A percentile compares a stretch with the other conserved stretches of the same genome.
Evolutionary conservation across 2,329 filamentous ascomycete species (phyloP).

Genomic region (Cordyceps cicadae): DNA sequence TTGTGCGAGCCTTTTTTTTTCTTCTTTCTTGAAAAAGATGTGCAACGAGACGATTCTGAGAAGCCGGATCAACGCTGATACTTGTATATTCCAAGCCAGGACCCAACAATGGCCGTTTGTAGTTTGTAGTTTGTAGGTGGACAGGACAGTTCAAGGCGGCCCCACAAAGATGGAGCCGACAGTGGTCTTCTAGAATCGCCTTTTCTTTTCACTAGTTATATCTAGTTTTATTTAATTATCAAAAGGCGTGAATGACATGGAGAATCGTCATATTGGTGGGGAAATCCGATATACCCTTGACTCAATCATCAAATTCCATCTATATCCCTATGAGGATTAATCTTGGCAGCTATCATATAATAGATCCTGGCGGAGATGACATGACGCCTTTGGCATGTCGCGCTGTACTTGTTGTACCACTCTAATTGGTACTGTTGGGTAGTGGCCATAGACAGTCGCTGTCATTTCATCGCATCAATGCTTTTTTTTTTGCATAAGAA

Average conservation of each 20-base stretch:
- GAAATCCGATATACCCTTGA: not conserved
- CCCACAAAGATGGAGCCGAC: not conserved
- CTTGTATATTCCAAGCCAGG: not conserved
- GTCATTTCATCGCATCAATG: too few species aligned
- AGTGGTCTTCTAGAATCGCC: not conserved
- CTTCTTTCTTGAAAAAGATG: not conserved
- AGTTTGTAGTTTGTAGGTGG: too few species aligned
- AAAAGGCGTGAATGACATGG: conserved; percentile 1
- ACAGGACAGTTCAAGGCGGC: not conserved
- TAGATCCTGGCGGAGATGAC: not conserved
- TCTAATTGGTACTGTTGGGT: not conserved
- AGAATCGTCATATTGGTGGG: not conserved
- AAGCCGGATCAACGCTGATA: not conserved
- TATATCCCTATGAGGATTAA: not conserved
- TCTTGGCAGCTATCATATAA: not conserved
- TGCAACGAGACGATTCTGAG: not conserved
- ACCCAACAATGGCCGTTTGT: too few species aligned
- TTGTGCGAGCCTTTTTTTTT: not conserved
- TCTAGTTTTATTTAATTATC: too few species aligned
- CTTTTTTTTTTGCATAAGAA: too few species aligned
- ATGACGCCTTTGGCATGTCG: not conserved
- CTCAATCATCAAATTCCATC: not conserved
- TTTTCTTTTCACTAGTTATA: not conserved
- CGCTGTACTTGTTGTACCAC: not conserved
- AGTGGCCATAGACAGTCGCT: too few species aligned